Conservation (phyloP, 352 stramenopile species). For the Globisporangium solare region DNA sequence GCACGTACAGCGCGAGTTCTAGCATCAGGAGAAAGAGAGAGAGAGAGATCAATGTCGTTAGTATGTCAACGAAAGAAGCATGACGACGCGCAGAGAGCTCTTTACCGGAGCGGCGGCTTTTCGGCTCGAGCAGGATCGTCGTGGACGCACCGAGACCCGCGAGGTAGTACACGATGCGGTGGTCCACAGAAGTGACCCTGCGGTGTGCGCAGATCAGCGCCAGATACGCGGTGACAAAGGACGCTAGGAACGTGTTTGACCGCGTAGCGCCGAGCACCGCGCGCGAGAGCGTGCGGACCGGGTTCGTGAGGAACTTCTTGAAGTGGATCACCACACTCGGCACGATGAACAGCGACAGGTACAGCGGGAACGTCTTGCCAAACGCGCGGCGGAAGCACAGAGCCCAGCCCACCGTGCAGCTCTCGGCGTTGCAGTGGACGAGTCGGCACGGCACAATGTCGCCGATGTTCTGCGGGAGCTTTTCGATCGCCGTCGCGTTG, state of each 20-base stretch:
- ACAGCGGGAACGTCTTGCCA: conserved; percentile 66
- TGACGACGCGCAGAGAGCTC: not conserved
- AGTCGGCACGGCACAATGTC: conserved; percentile 52
- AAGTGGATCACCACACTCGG: conserved; percentile 79
- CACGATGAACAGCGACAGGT: conserved; percentile 83
- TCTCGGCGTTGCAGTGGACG: conserved; percentile 48
- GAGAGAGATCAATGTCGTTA: not conserved
- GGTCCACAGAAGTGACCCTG: conserved; percentile 45
- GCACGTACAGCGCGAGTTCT: conserved; percentile 78
- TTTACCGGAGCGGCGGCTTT: conserved; percentile 72
- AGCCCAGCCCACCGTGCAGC: conserved; percentile 39
- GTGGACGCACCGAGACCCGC: conserved; percentile 52
- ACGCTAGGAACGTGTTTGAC: conserved; percentile 74
- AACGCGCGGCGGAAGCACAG: conserved; percentile 62
- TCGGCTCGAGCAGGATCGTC: conserved; percentile 76
- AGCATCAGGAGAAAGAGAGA: conserved; percentile 1
- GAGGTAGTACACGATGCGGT: conserved; percentile 77
- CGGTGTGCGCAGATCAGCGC: conserved; percentile 60
- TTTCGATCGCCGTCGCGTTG: conserved; percentile 18
- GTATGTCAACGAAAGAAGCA: not conserved
- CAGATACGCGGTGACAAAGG: conserved; percentile 71
- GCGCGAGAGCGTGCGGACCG: conserved; percentile 43
- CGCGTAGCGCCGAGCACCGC: conserved; percentile 62
- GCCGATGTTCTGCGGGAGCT: conserved; percentile 18
- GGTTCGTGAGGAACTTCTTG: conserved; percentile 66